Evolutionary conservation across 345 rosid genomes (phyloP).

Genomic region (Aethionema arabicum): DNA sequence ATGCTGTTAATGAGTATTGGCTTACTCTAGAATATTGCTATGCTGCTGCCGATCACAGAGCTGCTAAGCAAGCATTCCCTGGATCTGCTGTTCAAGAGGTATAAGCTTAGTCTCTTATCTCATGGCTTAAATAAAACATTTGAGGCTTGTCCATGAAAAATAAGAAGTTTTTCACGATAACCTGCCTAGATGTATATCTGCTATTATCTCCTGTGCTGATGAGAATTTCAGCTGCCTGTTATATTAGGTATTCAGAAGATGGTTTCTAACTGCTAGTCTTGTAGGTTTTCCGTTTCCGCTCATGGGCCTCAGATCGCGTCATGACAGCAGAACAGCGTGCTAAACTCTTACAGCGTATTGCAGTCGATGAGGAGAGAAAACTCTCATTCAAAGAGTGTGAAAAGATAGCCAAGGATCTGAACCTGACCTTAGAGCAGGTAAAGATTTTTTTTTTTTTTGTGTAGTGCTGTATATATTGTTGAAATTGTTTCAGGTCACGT

Average conservation of each 20-base stretch:
- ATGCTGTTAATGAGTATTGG: slow-evolving; percentile 94
- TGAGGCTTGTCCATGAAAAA: slow-evolving; percentile 2
- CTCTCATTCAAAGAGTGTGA: slow-evolving; percentile 75
- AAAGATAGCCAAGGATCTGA: slow-evolving; percentile 80
- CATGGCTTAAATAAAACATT: slow-evolving; percentile 7
- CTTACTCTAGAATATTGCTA: slow-evolving; percentile 89
- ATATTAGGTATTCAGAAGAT: slow-evolving; percentile 14
- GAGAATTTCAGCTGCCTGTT: background rate
- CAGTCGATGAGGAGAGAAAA: slow-evolving; percentile 45
- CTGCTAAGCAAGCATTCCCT: slow-evolving; percentile 88
- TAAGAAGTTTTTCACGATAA: background rate
- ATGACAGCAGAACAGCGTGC: slow-evolving; percentile 89
- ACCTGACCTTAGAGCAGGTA: slow-evolving; percentile 88
- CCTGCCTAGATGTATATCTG: slow-evolving; percentile 1
- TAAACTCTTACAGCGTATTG: slow-evolving; percentile 53
- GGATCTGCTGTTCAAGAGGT: slow-evolving; percentile 94
- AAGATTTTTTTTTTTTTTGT: slow-evolving; percentile 20
- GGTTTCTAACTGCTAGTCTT: slow-evolving; percentile 34
- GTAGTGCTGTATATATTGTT: slow-evolving; percentile 24
- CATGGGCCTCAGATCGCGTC: slow-evolving; percentile 73
- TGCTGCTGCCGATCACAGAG: slow-evolving; percentile 82
- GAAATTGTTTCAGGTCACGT: slow-evolving; percentile 14
- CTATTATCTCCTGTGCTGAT: slow-evolving; percentile 11
- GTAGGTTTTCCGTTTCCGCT: slow-evolving; percentile 69
- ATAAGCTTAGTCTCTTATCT: slow-evolving; percentile 30